Conservation (phyloP, 495 filamentous ascomycete species). For the Tetracladium marchalianum region DNA sequence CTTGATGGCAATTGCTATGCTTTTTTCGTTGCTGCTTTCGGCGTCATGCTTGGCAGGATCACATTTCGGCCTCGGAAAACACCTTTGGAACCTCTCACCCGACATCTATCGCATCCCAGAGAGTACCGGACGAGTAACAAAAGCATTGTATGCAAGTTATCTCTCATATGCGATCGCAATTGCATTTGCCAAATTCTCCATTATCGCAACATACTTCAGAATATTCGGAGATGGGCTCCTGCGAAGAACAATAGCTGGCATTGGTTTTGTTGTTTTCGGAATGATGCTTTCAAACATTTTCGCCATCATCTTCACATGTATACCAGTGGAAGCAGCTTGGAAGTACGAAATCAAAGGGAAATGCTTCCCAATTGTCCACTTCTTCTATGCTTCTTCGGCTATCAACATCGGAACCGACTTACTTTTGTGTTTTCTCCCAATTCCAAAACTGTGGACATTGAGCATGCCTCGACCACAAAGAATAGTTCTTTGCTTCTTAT, state of each 20-base stretch:
- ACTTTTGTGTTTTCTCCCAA: constrained; percentile 32
- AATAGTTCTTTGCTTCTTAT: constrained; percentile 20
- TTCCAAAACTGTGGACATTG: constrained; percentile 32
- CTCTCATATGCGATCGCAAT: constrained; percentile 21
- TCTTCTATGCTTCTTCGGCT: constrained; percentile 33
- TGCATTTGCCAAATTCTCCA: constrained; percentile 22
- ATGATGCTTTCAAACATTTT: constrained; percentile 30
- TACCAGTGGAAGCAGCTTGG: constrained; percentile 33
- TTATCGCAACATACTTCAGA: constrained; percentile 22
- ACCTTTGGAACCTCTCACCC: constrained; percentile 21
- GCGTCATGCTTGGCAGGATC: constrained; percentile 14
- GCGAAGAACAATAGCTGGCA: constrained; percentile 12
- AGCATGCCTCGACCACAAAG: constrained; percentile 18
- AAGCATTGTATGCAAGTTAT: constrained; percentile 20
- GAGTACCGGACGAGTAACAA: neutral
- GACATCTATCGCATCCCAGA: constrained; percentile 10
- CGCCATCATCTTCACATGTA: constrained; percentile 37
- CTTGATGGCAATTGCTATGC: constrained; percentile 19
- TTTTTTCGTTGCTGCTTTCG: constrained; percentile 18
- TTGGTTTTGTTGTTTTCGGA: constrained; percentile 24
- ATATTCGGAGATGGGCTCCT: constrained; percentile 18
- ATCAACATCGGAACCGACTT: constrained; percentile 37
- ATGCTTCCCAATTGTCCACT: constrained; percentile 33
- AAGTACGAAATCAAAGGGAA: constrained; percentile 24
- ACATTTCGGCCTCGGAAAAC: constrained; percentile 18